Conservation (phyloP, 2,329 filamentous ascomycete species). For the Botryosphaeria dothidea region DNA sequence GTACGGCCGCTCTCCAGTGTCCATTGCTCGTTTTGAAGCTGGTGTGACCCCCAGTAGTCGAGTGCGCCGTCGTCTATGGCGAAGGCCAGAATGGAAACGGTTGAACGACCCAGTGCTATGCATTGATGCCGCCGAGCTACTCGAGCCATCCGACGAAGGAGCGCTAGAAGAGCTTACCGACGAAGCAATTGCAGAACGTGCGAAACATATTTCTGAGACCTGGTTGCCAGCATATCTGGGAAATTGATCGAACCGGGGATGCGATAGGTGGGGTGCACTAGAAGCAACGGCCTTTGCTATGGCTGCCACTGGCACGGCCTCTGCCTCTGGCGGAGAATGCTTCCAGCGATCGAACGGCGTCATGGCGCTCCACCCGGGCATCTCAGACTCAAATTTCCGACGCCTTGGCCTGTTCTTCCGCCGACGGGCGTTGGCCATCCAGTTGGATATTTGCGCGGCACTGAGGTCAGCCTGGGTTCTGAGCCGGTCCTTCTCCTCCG, state of each 20-base stretch:
- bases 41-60: background rate
- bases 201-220: background rate
- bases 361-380: slow-evolving; percentile 12
- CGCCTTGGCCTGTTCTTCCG: slow-evolving; percentile 24
- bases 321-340: slow-evolving; percentile 31
- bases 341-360: slow-evolving; percentile 32
- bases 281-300: slow-evolving; percentile 28
- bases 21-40: background rate
- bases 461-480: slow-evolving; percentile 30
- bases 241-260: too few relatives aligned
- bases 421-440: slow-evolving; percentile 32
- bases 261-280: too few relatives aligned
- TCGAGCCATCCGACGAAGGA: too few relatives aligned
- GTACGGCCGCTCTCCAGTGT: too few relatives aligned
- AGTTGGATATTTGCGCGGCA: slow-evolving; percentile 29
- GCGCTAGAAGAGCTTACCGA: too few relatives aligned
- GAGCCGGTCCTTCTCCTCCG: too few relatives aligned
- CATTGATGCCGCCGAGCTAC: too few relatives aligned
- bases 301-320: slow-evolving; percentile 27
- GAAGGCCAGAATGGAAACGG: too few relatives aligned
- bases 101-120: too few relatives aligned
- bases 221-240: background rate
- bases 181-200: too few relatives aligned
- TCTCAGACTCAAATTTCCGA: slow-evolving; percentile 15
- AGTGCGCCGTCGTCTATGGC: background rate